Evolutionary conservation across 1,284 basidiomycete genomes (phyloP), one percentile per base, ranked within the genome.

Genomic region (Ustilago crameri): DNA sequence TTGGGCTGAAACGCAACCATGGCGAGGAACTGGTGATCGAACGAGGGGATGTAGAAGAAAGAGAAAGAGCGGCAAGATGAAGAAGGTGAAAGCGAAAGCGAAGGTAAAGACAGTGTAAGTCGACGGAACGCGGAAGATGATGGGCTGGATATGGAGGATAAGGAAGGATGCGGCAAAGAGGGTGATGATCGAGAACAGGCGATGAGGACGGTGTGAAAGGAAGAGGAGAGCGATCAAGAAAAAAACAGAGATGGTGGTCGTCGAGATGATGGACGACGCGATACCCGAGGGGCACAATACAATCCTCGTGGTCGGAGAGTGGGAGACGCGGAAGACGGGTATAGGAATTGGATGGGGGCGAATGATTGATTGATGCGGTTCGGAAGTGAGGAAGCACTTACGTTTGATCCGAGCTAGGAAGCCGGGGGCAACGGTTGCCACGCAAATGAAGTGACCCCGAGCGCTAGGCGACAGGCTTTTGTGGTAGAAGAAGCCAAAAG

Each of bases 1-100:
- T 34, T 37, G 9, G 64, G 53, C 15, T 60, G 64, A 38, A 67
- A 67, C 18, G 48, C 51, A 8, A 61, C 64, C 64, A 67, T 67
- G 64, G 30, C 17, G 15, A 17, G n/a, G 5, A 5, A 37, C 12
- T 43, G 52, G 12, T 14, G 49, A 35, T n/a, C 3, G 3, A 34
- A 43, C 2, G 20, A 20, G 8, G 34, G 18, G 26, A 38, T 35
- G 42, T 15, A 4, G 23, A 38, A 47, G 43, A 9, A 22, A 30
- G 24, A 22, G 40, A 15, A 40, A 30, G 26, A 24, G 38, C 14
- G 35, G 20, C 12, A 27, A 17, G 17, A 42, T 22, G 17, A 22
- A 30, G n/a, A 26, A 30, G 30, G 10, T 5, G 15, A 27, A 44
- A 32, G 42, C 22, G 7, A 18, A 42, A 10, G 34, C 12, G 18